Evolutionary conservation across 1,284 basidiomycete genomes (phyloP), one percentile per base, ranked within the genome.

Genomic region (Tremellales sp.): DNA sequence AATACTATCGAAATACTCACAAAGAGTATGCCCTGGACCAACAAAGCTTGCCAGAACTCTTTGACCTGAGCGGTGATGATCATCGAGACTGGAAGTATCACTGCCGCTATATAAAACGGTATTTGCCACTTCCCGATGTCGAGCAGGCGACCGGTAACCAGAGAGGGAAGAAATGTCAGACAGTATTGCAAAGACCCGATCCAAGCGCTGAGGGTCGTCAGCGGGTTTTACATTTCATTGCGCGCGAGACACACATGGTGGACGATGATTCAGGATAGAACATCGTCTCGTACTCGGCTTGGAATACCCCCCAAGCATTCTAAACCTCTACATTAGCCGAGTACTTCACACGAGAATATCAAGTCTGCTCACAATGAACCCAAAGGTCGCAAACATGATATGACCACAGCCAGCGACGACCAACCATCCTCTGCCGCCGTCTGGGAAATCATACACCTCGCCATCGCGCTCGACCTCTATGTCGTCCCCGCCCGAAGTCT

Each of bases 181-280:
- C 70, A 77, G 76, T 49, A 78, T 64, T 85, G 82, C 40, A 83
- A 71, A 0, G 83, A 84, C 1, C 84, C 84, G 47, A 86, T 85
- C 84, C 83, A 86, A 16, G 84, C 47, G 34, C 47, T 53, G 43
- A 3, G 21, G 21, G 6, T 7, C 47, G 40, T 1, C 24, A 1
- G 16, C 38, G 28, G 8, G 27, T 22, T 22, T 21, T 39, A 16
- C 16, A 31, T 31, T 16, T 31, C 29, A 31, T 16, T 10, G 16
- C 10, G 29, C 27, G 18, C 8, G 10, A 16, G 5, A 51, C 54
- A 49, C 33, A 57, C 54, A 57, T 50, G 2, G 51, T 39, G 6
- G 44, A 48, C 3, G 50, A 19, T 5, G 45, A 45, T 24, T 50
- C 53, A 2, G 50, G 45, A 31, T 54, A 57, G 36, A 55, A 21